phyloP scores from a whole-genome alignment of 1,284 basidiomycete species.

The Austropuccinia psidii region DNA sequence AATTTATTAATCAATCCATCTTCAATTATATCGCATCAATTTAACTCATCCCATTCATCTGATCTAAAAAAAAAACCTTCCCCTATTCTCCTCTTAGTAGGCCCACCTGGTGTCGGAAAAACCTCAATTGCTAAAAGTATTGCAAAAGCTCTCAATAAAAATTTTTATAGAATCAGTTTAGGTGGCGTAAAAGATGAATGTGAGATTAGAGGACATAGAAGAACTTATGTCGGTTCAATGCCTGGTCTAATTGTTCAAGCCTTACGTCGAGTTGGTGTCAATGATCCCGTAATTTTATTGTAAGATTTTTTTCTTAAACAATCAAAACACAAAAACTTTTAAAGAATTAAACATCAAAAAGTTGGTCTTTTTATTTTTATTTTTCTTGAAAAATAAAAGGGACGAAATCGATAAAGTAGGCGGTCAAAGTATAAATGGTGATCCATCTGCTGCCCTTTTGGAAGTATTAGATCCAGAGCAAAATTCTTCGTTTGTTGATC shows the following conservation, averaged over 20 bases:
- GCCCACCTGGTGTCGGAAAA: conserved; percentile 66
- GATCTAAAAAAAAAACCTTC: conserved; percentile 53
- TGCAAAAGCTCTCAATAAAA: conserved; percentile 67
- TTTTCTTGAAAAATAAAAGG: background rate
- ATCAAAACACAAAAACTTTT: background rate
- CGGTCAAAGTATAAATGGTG: conserved; percentile 48
- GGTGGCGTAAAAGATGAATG: conserved; percentile 51
- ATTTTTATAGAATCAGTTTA: conserved; percentile 42
- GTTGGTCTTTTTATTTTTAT: background rate
- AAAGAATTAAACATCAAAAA: background rate
- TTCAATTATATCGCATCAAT: background rate
- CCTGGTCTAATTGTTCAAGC: conserved; percentile 58
- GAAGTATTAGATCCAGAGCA: conserved; percentile 51
- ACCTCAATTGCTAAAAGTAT: conserved; percentile 60
- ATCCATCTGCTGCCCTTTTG: conserved; percentile 50
- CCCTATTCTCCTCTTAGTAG: conserved; percentile 66
- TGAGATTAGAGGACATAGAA: conserved; percentile 49
- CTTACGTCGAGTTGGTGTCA: conserved; percentile 47
- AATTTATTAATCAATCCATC: conserved; percentile 6
- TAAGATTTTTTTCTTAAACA: conserved; percentile 6
- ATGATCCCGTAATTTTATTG: conserved; percentile 50
- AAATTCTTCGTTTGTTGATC: conserved; percentile 49
- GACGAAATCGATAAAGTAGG: conserved; percentile 52
- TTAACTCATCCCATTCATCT: background rate
- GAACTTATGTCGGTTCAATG: conserved; percentile 48